phyloP scores from a whole-genome alignment of 177 flowering plant species.

The Telopea speciosissima region DNA sequence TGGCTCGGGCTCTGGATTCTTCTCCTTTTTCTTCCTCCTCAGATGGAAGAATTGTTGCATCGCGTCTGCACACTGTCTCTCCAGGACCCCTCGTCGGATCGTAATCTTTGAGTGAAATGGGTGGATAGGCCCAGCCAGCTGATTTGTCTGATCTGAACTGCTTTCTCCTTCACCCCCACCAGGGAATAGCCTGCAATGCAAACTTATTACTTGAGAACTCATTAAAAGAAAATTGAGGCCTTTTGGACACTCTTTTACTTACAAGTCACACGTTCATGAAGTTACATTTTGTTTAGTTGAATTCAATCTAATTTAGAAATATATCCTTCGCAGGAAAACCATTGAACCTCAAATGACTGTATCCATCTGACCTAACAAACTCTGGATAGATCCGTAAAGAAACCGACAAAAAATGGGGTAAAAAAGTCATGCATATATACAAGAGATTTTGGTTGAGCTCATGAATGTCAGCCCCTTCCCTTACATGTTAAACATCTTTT shows the following conservation, averaged over 20 bases:
- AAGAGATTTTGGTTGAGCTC: not conserved
- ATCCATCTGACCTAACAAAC: no score
- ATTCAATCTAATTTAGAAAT: no score
- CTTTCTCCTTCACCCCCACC: slow-evolving; percentile 25
- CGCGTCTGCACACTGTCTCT: slow-evolving; percentile 70
- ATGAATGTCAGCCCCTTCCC: not conserved
- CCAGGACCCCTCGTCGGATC: slow-evolving; percentile 63
- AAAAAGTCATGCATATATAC: no score
- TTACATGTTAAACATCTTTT: not conserved
- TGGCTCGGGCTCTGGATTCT: slow-evolving; percentile 34
- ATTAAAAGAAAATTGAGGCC: no score
- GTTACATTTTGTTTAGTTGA: no score
- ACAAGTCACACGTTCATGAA: no score
- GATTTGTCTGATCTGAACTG: slow-evolving; percentile 37
- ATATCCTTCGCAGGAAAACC: no score
- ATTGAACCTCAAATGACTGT: no score
- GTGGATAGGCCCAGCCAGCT: slow-evolving; percentile 69
- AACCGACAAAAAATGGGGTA: no score
- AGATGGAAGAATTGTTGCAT: slow-evolving; percentile 94
- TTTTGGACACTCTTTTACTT: no score
- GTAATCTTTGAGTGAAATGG: slow-evolving; percentile 89
- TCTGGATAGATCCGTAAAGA: no score
- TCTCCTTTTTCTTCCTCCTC: slow-evolving; percentile 60
- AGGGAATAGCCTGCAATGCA: slow-evolving; percentile 62
- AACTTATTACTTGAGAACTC: not conserved